Conservation (phyloP, 1,139 yeast species). For the Yamadazyma spencermartinsiae region DNA sequence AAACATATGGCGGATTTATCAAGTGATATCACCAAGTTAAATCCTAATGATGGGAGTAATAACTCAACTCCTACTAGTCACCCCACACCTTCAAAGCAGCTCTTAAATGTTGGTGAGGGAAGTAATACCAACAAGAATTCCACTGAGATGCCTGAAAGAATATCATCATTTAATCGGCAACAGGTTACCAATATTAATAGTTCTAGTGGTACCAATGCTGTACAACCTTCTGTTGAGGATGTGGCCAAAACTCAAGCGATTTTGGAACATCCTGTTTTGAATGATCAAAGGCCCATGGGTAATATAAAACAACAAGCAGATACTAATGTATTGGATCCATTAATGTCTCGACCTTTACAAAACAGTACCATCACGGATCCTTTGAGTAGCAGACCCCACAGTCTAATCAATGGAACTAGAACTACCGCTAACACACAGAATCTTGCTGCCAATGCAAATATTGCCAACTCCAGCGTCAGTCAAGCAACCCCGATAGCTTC, state of each 20-base stretch:
- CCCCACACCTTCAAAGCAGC: not conserved
- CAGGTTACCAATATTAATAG: too few relatives aligned
- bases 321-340: not conserved
- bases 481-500: too few relatives aligned
- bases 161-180: too few relatives aligned
- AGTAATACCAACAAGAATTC: too few relatives aligned
- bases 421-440: constrained; percentile 7
- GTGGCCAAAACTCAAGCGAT: not conserved
- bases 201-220: too few relatives aligned
- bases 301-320: not conserved
- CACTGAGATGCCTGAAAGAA: too few relatives aligned
- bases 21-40: constrained; percentile 16
- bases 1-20: constrained; percentile 19
- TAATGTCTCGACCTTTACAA: not conserved
- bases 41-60: constrained; percentile 5
- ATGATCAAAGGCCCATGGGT: not conserved
- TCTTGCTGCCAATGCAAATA: not conserved
- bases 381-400: not conserved
- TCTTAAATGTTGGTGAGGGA: not conserved
- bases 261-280: not conserved
- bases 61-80: not conserved
- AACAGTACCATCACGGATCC: not conserved
- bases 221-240: not conserved
- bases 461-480: not conserved
- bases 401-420: not conserved